A percentile compares a stretch with the other conserved stretches of the same genome.
These are phyloP conservation scores for Helianthus tuberosus DNA, from an alignment of 129 eudicot species.

Conservation along the genomic window DNA sequence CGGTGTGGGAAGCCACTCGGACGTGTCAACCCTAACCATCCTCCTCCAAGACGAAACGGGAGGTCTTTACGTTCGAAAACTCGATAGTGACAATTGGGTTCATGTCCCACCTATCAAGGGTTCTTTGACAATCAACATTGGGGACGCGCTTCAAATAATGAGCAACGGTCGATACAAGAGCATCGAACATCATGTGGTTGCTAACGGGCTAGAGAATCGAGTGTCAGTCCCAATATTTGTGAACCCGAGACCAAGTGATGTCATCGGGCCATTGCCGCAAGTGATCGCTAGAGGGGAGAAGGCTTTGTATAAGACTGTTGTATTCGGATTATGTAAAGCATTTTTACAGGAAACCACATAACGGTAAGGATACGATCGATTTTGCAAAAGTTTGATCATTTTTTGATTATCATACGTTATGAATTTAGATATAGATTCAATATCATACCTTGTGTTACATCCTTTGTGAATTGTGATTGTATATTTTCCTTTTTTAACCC, in stretches of 20 bases:
- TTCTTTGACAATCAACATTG: slow-evolving; percentile 47
- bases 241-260: slow-evolving; percentile 43
- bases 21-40: slow-evolving; percentile 49
- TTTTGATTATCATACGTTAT: background rate
- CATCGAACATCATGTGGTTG: slow-evolving; percentile 53
- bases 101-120: slow-evolving; percentile 53
- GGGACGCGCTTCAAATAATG: slow-evolving; percentile 57
- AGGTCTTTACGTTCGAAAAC: slow-evolving; percentile 48
- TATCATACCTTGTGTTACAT: too few relatives aligned
- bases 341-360: slow-evolving; percentile 51
- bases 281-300: slow-evolving; percentile 38
- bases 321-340: slow-evolving; percentile 52
- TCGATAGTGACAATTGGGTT: slow-evolving; percentile 38
- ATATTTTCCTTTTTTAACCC: too few relatives aligned
- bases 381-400: slow-evolving; percentile 34
- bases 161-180: slow-evolving; percentile 59
- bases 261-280: slow-evolving; percentile 43
- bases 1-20: slow-evolving; percentile 60
- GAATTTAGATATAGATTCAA: too few relatives aligned
- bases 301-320: slow-evolving; percentile 41
- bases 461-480: too few relatives aligned
- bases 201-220: slow-evolving; percentile 37
- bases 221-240: slow-evolving; percentile 55
- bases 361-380: slow-evolving; percentile 56
- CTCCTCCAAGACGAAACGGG: slow-evolving; percentile 51